Evolutionary conservation across 306 rosid genomes (phyloP).

Genomic region (Carpinus viminea): DNA sequence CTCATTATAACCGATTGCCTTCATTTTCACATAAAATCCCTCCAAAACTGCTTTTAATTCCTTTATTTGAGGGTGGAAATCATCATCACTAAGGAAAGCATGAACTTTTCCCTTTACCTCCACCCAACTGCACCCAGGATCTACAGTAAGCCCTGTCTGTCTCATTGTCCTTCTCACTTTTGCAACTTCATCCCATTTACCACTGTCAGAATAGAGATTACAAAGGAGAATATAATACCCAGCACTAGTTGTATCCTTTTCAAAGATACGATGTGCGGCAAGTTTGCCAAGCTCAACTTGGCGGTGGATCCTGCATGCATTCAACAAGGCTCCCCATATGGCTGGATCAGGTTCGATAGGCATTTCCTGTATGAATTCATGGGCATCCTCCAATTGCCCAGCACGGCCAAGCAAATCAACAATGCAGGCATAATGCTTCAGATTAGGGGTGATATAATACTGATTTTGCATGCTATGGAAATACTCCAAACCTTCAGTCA

Average conservation of each 20-base stretch:
- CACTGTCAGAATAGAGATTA: slow-evolving; percentile 64
- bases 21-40: slow-evolving; percentile 75
- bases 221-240: slow-evolving; percentile 84
- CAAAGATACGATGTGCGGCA: slow-evolving; percentile 67
- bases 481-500: slow-evolving; percentile 71
- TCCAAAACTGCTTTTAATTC: slow-evolving; percentile 63
- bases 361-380: slow-evolving; percentile 67
- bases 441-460: slow-evolving; percentile 62
- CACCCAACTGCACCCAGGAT: slow-evolving; percentile 97
- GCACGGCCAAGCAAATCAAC: slow-evolving; percentile 85
- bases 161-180: slow-evolving; percentile 65
- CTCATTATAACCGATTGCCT: slow-evolving; percentile 42
- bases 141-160: slow-evolving; percentile 69
- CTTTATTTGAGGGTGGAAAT: slow-evolving; percentile 62
- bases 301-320: slow-evolving; percentile 76
- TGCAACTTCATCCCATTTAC: slow-evolving; percentile 75
- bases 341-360: slow-evolving; percentile 77
- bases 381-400: slow-evolving; percentile 64
- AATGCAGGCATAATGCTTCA: slow-evolving; percentile 80
- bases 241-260: slow-evolving; percentile 47
- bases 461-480: slow-evolving; percentile 54
- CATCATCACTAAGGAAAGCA: slow-evolving; percentile 82
- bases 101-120: slow-evolving; percentile 82
- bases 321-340: slow-evolving; percentile 90
- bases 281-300: slow-evolving; percentile 78